Evolutionary conservation across 345 rosid genomes (phyloP).

Genomic region (Syzygium grande): DNA sequence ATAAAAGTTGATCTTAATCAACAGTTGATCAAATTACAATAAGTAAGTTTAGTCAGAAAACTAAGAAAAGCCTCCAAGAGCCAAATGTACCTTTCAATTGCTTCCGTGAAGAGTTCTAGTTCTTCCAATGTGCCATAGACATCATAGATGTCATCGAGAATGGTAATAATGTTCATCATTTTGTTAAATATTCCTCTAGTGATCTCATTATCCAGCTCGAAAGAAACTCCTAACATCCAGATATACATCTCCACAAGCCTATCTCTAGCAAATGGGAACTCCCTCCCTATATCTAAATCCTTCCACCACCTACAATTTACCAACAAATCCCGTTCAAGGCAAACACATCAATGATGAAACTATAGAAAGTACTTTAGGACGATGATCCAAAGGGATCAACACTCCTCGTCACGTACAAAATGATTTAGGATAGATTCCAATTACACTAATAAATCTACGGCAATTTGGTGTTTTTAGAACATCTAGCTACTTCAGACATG

Average conservation of each 20-base stretch:
- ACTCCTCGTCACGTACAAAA: background rate
- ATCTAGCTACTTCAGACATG: background rate
- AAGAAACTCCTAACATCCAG: background rate
- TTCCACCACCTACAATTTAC: background rate
- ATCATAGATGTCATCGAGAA: constrained; percentile 17
- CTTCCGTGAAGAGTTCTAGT: constrained; percentile 9
- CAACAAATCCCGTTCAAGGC: background rate
- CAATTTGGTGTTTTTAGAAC: background rate
- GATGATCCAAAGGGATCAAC: background rate
- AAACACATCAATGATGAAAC: background rate
- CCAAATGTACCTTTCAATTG: constrained; percentile 8
- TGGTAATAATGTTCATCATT: constrained; percentile 1
- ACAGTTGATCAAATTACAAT: background rate
- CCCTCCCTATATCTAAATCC: background rate
- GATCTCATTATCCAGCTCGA: background rate
- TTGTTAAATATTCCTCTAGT: constrained; percentile 9
- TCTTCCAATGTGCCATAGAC: constrained; percentile 23
- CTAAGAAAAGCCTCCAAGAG: background rate
- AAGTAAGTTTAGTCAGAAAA: background rate
- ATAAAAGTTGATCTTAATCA: background rate
- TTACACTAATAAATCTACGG: background rate
- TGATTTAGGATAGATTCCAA: background rate
- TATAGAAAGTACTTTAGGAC: background rate
- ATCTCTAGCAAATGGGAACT: background rate
- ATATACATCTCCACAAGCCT: background rate